Evolutionary conservation across 306 rosid genomes (phyloP).

Genomic region (Quercus berberidifolia): DNA sequence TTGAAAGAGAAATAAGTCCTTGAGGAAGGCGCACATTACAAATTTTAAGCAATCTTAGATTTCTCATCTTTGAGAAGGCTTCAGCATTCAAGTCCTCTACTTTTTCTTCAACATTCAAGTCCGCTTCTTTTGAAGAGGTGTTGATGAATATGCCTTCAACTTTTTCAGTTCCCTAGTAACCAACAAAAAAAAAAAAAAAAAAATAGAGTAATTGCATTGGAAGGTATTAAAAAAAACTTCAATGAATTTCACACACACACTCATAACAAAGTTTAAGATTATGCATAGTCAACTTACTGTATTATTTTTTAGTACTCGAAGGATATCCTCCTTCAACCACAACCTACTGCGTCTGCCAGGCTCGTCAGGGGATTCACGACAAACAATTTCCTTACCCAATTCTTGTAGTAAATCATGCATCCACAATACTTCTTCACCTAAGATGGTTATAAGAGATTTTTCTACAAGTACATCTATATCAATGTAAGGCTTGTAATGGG

Average conservation of each 20-base stretch:
- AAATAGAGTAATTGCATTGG: accelerated
- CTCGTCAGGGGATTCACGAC: background rate
- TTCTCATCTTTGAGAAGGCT: conserved; percentile 15
- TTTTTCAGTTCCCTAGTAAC: conserved; percentile 19
- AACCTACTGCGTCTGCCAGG: background rate
- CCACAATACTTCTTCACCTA: accelerated
- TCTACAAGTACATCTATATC: background rate
- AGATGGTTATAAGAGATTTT: background rate
- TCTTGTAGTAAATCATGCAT: conserved; percentile 8
- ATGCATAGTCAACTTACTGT: background rate
- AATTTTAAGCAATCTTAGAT: conserved; percentile 12
- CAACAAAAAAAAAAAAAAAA: no score
- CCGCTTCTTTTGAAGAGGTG: no score
- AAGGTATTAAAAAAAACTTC: no score
- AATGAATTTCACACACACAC: no score
- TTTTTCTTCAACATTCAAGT: background rate
- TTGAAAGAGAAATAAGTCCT: conserved; percentile 9
- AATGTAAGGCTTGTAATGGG: background rate
- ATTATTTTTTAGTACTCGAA: background rate
- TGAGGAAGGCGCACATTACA: background rate
- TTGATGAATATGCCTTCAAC: conserved; percentile 19
- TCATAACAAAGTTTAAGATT: accelerated
- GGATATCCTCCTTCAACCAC: background rate
- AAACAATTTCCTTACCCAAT: conserved; percentile 9
- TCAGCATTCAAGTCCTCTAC: background rate